Evolutionary conservation across 1,284 basidiomycete genomes (phyloP).

Genomic region (Austropuccinia psidii): DNA sequence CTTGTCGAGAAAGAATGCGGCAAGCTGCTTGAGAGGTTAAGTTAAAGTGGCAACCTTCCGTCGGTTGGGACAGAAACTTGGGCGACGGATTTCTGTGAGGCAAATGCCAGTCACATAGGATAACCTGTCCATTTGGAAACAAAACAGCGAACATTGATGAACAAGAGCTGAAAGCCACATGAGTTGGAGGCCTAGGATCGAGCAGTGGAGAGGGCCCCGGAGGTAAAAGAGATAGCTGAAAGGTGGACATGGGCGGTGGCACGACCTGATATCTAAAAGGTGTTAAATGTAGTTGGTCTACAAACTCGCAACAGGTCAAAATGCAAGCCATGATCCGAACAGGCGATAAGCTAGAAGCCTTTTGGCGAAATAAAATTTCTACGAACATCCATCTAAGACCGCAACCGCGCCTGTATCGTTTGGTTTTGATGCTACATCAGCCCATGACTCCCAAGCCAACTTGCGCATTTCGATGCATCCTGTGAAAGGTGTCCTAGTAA

Average conservation of each 20-base stretch:
- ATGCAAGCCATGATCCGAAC: too few species aligned
- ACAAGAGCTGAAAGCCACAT: conserved; percentile 17
- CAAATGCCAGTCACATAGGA: conserved; percentile 1
- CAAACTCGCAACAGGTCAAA: too few species aligned
- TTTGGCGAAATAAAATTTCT: neutral
- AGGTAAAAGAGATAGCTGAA: conserved; percentile 57
- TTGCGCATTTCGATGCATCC: conserved; percentile 57
- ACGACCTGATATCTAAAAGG: conserved; percentile 89
- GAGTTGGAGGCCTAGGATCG: neutral
- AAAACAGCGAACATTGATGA: conserved; percentile 1
- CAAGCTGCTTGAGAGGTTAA: neutral
- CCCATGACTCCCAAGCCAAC: conserved; percentile 70
- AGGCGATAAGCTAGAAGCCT: too few species aligned
- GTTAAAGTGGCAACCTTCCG: neutral
- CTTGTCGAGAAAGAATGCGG: conserved; percentile 3
- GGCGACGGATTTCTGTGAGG: neutral
- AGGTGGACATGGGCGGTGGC: conserved; percentile 88
- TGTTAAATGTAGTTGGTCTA: conserved; percentile 71
- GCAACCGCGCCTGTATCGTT: conserved; percentile 75
- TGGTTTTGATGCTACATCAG: conserved; percentile 59
- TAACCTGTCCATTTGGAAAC: conserved; percentile 2
- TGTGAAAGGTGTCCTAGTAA: conserved; percentile 52
- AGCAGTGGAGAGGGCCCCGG: too few species aligned
- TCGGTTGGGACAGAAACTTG: neutral
- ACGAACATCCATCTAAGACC: conserved; percentile 80